These are phyloP conservation scores for Colletotrichum tanaceti DNA, from an alignment of 2,329 filamentous ascomycete genomes.

Conservation along the genomic window DNA sequence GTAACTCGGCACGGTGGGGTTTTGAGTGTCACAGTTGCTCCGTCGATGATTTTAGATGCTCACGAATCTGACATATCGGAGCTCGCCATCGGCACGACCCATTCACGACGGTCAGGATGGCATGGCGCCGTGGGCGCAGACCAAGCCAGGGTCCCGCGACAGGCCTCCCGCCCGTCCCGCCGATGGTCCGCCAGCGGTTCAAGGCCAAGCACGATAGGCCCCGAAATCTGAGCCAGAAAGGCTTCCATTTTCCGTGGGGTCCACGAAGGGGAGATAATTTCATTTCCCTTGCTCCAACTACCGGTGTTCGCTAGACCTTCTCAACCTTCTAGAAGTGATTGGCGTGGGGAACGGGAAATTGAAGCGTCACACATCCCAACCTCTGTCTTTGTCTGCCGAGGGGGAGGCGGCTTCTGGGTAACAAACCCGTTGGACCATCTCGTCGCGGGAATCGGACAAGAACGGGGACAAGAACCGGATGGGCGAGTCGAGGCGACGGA, in stretches of 20 bases:
- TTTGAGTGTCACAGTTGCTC: slow-evolving; percentile 11
- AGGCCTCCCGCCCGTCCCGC: slow-evolving; percentile 34
- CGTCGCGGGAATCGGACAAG: slow-evolving; percentile 15
- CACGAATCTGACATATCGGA: slow-evolving; percentile 32
- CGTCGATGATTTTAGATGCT: slow-evolving; percentile 18
- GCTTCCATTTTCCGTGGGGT: slow-evolving; percentile 25
- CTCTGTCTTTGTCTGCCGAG: slow-evolving; percentile 15
- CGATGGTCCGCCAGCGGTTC: slow-evolving; percentile 20
- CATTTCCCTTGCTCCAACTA: slow-evolving; percentile 41
- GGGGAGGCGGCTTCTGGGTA: slow-evolving; percentile 3
- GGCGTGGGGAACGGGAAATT: slow-evolving; percentile 41
- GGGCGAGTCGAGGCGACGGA: slow-evolving; percentile 21
- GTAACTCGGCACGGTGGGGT: slow-evolving; percentile 23
- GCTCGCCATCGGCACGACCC: slow-evolving; percentile 38
- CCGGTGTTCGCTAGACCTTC: slow-evolving; percentile 19
- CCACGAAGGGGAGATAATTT: slow-evolving; percentile 38
- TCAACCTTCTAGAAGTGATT: slow-evolving; percentile 42
- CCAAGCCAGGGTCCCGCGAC: slow-evolving; percentile 17
- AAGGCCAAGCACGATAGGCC: slow-evolving; percentile 36
- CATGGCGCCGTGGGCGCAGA: slow-evolving; percentile 25
- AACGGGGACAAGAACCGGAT: slow-evolving; percentile 28
- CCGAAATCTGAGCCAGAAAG: slow-evolving; percentile 28
- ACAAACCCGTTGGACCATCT: slow-evolving; percentile 17
- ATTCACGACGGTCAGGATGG: slow-evolving; percentile 31
- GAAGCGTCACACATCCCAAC: slow-evolving; percentile 29